phyloP scores from a whole-genome alignment of 1,139 yeast species.

The Yamadazyma atlantica region DNA sequence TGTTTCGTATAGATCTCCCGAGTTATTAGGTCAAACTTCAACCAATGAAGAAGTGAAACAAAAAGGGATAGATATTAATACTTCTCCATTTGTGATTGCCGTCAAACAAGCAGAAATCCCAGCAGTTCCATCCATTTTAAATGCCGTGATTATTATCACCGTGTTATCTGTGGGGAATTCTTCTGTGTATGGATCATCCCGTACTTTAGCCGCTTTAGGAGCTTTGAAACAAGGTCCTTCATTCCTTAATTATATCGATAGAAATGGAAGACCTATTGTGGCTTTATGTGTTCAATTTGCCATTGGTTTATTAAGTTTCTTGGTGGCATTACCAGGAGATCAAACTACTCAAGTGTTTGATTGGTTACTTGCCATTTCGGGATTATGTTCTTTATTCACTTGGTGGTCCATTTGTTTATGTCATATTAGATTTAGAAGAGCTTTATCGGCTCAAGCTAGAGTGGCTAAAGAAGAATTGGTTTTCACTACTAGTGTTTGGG shows the following conservation, averaged over 20 bases:
- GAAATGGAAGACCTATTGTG: conserved; percentile 36
- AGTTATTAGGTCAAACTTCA: conserved; percentile 16
- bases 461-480: conserved; percentile 31
- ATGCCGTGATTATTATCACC: conserved; percentile 32
- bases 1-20: conserved; percentile 28
- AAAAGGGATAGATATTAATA: conserved; percentile 32
- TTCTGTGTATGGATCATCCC: conserved; percentile 36
- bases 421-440: conserved; percentile 33
- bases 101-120: conserved; percentile 30
- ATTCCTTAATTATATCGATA: conserved; percentile 30
- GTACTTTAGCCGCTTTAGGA: conserved; percentile 36
- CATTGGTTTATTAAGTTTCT: conserved; percentile 31
- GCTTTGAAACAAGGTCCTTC: conserved; percentile 35
- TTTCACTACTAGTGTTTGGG: conserved; percentile 23
- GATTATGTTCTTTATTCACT: conserved; percentile 40
- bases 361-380: conserved; percentile 43
- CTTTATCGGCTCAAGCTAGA: conserved; percentile 27
- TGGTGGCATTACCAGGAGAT: conserved; percentile 31
- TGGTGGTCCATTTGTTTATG: conserved; percentile 37
- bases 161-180: conserved; percentile 37
- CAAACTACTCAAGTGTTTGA: conserved; percentile 29
- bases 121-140: conserved; percentile 34
- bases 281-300: conserved; percentile 44
- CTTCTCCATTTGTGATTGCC: conserved; percentile 44
- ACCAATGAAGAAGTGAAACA: conserved; percentile 16